These are phyloP conservation scores for Trichoderma asperelloides DNA, from an alignment of 495 filamentous ascomycete species.

Conservation along the genomic window DNA sequence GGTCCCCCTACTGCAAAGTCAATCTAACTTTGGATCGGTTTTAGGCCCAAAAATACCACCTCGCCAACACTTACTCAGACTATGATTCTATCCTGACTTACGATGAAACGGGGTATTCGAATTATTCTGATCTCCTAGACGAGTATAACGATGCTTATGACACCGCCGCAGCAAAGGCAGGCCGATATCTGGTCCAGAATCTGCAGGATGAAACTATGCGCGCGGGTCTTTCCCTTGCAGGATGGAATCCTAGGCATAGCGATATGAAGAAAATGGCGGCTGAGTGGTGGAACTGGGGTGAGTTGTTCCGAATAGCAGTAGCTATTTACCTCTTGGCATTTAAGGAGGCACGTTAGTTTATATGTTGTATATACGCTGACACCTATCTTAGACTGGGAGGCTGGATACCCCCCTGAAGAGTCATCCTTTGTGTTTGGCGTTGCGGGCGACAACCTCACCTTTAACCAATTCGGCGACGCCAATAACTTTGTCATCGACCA, in stretches of 20 bases:
- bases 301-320: not conserved
- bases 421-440: slow-evolving; percentile 22
- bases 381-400: slow-evolving; percentile 42
- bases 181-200: slow-evolving; percentile 48
- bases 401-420: slow-evolving; percentile 37
- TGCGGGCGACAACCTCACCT: slow-evolving; percentile 27
- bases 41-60: not conserved
- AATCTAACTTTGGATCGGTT: not conserved
- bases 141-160: slow-evolving; percentile 43
- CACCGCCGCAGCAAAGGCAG: slow-evolving; percentile 45
- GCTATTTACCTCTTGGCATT: not conserved
- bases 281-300: slow-evolving; percentile 43
- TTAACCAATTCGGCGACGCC: slow-evolving; percentile 36
- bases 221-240: slow-evolving; percentile 49
- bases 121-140: slow-evolving; percentile 44
- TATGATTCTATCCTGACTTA: slow-evolving; percentile 29
- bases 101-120: slow-evolving; percentile 42
- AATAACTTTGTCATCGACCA: slow-evolving; percentile 63
- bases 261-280: slow-evolving; percentile 51
- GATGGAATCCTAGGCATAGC: slow-evolving; percentile 51
- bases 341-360: not conserved
- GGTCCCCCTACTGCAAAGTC: not conserved
- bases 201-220: slow-evolving; percentile 56
- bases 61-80: not conserved
- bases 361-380: not conserved